These are phyloP conservation scores for Colletotrichum sp. DNA, from an alignment of 2,329 filamentous ascomycete genomes.

Conservation along the genomic window DNA sequence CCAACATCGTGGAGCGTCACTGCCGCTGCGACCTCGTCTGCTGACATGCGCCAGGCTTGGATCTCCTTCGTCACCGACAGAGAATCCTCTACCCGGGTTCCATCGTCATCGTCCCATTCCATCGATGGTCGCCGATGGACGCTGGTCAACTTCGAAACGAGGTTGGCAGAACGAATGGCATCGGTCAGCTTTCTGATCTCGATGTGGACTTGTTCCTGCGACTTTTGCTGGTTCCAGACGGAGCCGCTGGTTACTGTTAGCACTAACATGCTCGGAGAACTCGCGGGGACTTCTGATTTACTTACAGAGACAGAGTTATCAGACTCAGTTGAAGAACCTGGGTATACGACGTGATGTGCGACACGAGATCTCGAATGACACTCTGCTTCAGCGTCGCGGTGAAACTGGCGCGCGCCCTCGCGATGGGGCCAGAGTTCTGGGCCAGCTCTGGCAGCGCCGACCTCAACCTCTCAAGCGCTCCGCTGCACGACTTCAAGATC, in stretches of 20 bases:
- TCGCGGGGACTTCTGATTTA: not conserved
- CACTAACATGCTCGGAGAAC: too few relatives aligned
- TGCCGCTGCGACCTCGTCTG: conserved; percentile 28
- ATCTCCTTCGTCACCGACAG: conserved; percentile 25
- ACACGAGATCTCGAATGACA: conserved; percentile 25
- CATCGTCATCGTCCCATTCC: conserved; percentile 17
- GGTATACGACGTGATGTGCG: conserved; percentile 28
- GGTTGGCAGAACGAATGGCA: conserved; percentile 22
- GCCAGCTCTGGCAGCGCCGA: conserved; percentile 26
- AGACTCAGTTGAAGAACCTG: conserved; percentile 30
- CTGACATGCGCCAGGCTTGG: conserved; percentile 28
- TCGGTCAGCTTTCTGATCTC: conserved; percentile 29
- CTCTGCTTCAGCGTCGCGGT: conserved; percentile 24
- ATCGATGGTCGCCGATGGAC: not conserved
- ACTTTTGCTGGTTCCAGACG: conserved; percentile 25
- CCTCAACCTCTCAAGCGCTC: conserved; percentile 21
- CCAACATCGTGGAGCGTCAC: conserved; percentile 24
- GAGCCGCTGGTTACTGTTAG: conserved; percentile 19
- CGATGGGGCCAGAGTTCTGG: conserved; percentile 16
- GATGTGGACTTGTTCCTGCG: conserved; percentile 28
- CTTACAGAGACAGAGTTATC: conserved; percentile 27
- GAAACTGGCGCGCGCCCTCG: conserved; percentile 24
- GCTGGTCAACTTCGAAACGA: conserved; percentile 10
- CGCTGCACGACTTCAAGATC: conserved; percentile 27
- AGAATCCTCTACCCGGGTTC: conserved; percentile 1